Percentiles rank a stretch among this genome's conserved stretches.
phyloP scores from a whole-genome alignment of 148 eudicot species.

The Persicaria tinctoria region DNA sequence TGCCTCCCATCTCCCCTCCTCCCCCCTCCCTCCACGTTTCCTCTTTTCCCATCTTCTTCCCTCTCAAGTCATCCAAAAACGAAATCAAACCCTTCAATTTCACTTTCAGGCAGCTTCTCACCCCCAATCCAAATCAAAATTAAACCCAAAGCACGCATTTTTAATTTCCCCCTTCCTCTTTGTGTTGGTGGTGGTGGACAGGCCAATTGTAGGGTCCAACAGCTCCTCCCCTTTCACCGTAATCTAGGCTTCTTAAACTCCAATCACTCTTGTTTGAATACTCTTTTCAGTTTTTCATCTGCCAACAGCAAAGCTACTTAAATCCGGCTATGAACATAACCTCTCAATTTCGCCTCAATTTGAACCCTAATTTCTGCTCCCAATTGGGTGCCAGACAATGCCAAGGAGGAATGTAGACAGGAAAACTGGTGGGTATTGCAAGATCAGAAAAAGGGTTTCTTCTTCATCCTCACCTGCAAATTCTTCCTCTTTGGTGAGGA shows the following conservation, averaged over 20 bases:
- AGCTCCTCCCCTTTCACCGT: not conserved
- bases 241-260: constrained; percentile 5
- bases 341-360: not conserved
- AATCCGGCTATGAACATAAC: constrained; percentile 6
- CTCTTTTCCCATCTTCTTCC: not conserved
- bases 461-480: constrained; percentile 45
- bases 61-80: not conserved
- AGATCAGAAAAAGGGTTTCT: constrained; percentile 66
- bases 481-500: constrained; percentile 23
- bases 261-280: constrained; percentile 8
- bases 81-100: not conserved
- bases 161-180: not conserved
- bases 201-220: constrained; percentile 10
- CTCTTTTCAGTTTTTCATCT: not conserved
- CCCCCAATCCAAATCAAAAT: not conserved
- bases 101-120: not conserved
- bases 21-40: not conserved
- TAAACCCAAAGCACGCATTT: not conserved
- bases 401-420: constrained; percentile 24
- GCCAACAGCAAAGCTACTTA: not conserved
- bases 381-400: constrained; percentile 18
- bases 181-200: not conserved
- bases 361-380: not conserved
- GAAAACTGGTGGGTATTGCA: constrained; percentile 35
- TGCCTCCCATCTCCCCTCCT: not conserved